A percentile compares a stretch with the other conserved stretches of the same genome.
These are phyloP conservation scores for Colletotrichum eremochloae DNA, from an alignment of 2,329 filamentous ascomycete species.

Conservation along the genomic window DNA sequence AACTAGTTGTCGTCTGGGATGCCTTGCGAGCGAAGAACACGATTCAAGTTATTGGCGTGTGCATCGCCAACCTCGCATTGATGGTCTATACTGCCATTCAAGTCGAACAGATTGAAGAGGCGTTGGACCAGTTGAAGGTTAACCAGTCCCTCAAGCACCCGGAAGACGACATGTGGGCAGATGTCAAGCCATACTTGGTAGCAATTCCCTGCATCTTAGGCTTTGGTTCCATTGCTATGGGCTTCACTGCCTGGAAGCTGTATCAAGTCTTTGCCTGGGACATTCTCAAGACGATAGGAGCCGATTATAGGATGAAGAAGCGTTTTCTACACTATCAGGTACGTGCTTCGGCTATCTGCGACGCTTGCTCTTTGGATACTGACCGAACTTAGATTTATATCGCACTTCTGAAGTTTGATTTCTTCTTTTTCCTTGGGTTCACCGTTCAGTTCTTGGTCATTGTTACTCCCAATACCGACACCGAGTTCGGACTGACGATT, in stretches of 20 bases:
- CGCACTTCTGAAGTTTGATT: conserved; percentile 97
- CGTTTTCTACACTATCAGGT: conserved; percentile 97
- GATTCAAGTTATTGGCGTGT: conserved; percentile 96
- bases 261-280: conserved; percentile 99
- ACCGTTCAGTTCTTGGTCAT: conserved; percentile 98
- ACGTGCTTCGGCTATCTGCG: conserved; percentile 47
- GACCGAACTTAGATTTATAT: conserved; percentile 83
- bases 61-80: conserved; percentile 90
- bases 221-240: conserved; percentile 78
- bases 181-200: conserved; percentile 82
- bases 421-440: conserved; percentile 99
- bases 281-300: conserved; percentile 99
- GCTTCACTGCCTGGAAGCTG: conserved; percentile 89
- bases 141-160: conserved; percentile 52
- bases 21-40: conserved; percentile 96
- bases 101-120: conserved; percentile 87
- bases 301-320: conserved; percentile 96
- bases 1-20: conserved; percentile 91
- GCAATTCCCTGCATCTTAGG: conserved; percentile 89
- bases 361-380: not conserved
- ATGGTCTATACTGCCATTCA: conserved; percentile 95
- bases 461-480: conserved; percentile 76
- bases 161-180: conserved; percentile 70
- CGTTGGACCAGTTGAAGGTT: conserved; percentile 68
- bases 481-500: conserved; percentile 88